Evolutionary conservation across 495 filamentous ascomycete genomes (phyloP).

Genomic region (Penicillium riverlandense): DNA sequence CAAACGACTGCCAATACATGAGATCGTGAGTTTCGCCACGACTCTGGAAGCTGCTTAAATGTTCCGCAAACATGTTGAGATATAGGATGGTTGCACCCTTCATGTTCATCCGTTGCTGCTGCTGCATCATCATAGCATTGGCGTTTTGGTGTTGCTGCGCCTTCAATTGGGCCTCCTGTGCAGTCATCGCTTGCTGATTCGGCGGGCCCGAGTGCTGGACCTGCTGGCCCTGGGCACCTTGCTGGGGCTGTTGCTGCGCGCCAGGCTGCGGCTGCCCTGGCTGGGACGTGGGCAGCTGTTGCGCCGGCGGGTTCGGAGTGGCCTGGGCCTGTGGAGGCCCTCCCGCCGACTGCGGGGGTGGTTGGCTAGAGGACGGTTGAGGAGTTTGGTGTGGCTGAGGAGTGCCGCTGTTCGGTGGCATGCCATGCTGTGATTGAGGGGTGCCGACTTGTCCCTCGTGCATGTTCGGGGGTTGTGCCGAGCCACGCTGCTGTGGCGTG

Average conservation of each 20-base stretch:
- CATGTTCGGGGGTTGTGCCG: constrained; percentile 37
- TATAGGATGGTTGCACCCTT: constrained; percentile 54
- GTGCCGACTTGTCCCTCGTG: constrained; percentile 41
- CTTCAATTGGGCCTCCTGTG: constrained; percentile 37
- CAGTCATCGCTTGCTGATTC: constrained; percentile 31
- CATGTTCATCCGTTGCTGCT: constrained; percentile 42
- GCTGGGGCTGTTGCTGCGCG: constrained; percentile 33
- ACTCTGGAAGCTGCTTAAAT: constrained; percentile 60
- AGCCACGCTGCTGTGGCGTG: constrained; percentile 37
- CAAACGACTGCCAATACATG: constrained; percentile 66
- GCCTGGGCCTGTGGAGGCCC: constrained; percentile 37
- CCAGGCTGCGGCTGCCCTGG: constrained; percentile 32
- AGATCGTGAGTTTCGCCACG: constrained; percentile 54
- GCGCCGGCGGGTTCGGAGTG: constrained; percentile 37
- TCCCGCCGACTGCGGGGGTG: constrained; percentile 34
- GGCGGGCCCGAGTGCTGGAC: constrained; percentile 34
- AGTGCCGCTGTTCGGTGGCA: constrained; percentile 37
- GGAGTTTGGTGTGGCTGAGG: constrained; percentile 44
- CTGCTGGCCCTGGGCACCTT: constrained; percentile 32
- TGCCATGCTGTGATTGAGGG: constrained; percentile 49
- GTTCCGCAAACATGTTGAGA: constrained; percentile 63
- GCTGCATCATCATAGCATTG: constrained; percentile 40
- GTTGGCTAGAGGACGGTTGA: constrained; percentile 30
- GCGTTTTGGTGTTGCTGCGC: constrained; percentile 38
- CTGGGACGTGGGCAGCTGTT: constrained; percentile 39